Evolutionary conservation across 2,329 filamentous ascomycete genomes (phyloP).

Genomic region (Neofusicoccum sp.): DNA sequence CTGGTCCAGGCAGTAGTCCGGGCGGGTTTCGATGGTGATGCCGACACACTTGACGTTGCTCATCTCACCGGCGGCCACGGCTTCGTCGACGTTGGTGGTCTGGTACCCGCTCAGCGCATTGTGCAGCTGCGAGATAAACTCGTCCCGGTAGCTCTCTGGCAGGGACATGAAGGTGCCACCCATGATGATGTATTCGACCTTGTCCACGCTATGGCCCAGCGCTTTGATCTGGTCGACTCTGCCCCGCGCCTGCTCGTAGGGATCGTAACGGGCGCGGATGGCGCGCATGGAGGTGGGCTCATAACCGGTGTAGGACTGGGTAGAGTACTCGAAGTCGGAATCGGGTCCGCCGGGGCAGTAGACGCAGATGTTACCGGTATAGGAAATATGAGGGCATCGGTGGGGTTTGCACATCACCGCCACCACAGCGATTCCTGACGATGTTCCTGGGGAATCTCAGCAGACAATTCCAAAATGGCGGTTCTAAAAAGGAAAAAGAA

Average conservation of each 20-base stretch:
- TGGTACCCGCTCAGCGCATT: conserved; percentile 97
- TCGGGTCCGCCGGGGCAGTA: conserved; percentile 98
- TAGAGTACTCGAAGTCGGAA: conserved; percentile 98
- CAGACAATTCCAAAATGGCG: too few species aligned
- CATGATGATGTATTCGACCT: conserved; percentile 99
- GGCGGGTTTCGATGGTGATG: conserved; percentile 96
- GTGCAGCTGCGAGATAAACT: conserved; percentile 93
- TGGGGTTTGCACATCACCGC: conserved; percentile 99
- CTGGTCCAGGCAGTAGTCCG: conserved; percentile 95
- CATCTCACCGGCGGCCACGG: conserved; percentile 91
- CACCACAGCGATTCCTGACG: conserved; percentile 95
- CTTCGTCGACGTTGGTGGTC: conserved; percentile 91
- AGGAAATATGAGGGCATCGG: conserved; percentile 94
- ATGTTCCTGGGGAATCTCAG: conserved; percentile 65
- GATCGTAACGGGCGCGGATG: conserved; percentile 94
- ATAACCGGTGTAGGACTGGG: conserved; percentile 97
- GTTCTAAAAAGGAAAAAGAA: not conserved
- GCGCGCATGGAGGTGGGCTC: conserved; percentile 98
- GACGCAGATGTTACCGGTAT: conserved; percentile 98
- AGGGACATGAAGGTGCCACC: conserved; percentile 99
- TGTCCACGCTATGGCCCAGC: conserved; percentile 94
- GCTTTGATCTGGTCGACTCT: conserved; percentile 96
- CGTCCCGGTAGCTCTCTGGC: conserved; percentile 82
- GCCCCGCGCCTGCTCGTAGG: conserved; percentile 94
- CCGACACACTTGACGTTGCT: conserved; percentile 97